Evolutionary conservation across 805 yeast species (phyloP).

Genomic region (Schwanniomyces vanrijiae): DNA sequence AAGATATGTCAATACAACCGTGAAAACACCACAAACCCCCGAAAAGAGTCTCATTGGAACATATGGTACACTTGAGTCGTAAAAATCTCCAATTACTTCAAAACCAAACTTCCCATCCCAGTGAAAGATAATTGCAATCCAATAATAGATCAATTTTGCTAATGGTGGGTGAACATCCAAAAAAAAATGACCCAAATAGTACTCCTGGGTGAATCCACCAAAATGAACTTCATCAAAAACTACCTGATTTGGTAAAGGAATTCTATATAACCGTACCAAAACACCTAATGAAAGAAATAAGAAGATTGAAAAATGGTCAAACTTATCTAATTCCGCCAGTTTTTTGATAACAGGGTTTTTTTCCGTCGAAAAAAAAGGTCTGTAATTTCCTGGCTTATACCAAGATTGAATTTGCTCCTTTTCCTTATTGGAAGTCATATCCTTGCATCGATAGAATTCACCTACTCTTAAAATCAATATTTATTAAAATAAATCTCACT

Average conservation of each 20-base stretch:
- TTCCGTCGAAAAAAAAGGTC: conserved; percentile 28
- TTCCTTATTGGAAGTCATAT: neutral
- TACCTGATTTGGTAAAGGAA: conserved; percentile 38
- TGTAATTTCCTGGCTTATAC: conserved; percentile 28
- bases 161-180: conserved; percentile 76
- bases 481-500: too few species aligned
- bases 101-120: conserved; percentile 46
- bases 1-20: conserved; percentile 52
- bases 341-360: conserved; percentile 14
- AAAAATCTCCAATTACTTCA: conserved; percentile 43
- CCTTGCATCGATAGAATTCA: neutral
- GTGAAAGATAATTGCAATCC: conserved; percentile 51
- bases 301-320: conserved; percentile 21
- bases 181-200: conserved; percentile 59
- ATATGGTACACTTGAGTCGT: conserved; percentile 40
- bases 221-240: conserved; percentile 51
- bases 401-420: conserved; percentile 11
- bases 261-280: conserved; percentile 28
- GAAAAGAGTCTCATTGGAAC: conserved; percentile 58
- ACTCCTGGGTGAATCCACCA: conserved; percentile 40
- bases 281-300: conserved; percentile 22
- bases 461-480: neutral
- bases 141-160: conserved; percentile 57
- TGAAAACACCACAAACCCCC: conserved; percentile 52
- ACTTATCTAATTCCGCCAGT: conserved; percentile 8